Evolutionary conservation across 345 rosid genomes (phyloP).

Genomic region (Ceriops decandra): DNA sequence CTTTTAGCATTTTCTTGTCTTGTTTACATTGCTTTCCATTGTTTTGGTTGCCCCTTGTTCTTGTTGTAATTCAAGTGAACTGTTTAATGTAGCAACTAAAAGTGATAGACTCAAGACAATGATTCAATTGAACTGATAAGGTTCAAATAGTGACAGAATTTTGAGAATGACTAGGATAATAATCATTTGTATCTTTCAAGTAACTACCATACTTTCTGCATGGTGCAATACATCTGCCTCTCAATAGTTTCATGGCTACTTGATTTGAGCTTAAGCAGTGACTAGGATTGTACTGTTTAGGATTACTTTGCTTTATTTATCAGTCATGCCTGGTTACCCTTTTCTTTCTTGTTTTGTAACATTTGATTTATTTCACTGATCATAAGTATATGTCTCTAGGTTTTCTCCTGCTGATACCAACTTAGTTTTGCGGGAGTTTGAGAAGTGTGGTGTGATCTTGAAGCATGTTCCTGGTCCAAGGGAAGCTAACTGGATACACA

Average conservation of each 20-base stretch:
- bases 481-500: constrained; percentile 97
- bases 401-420: constrained; percentile 88
- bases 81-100: too few relatives aligned
- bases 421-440: constrained; percentile 85
- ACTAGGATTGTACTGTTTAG: background rate
- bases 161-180: too few relatives aligned
- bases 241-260: too few relatives aligned
- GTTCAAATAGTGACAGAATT: too few relatives aligned
- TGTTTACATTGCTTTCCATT: background rate
- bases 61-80: background rate
- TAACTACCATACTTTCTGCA: too few relatives aligned
- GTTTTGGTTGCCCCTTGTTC: background rate
- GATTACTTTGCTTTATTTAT: constrained; percentile 1
- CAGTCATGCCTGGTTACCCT: background rate
- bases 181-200: too few relatives aligned
- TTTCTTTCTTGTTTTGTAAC: background rate
- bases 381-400: constrained; percentile 38
- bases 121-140: too few relatives aligned
- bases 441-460: constrained; percentile 82
- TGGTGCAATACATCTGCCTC: too few relatives aligned
- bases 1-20: background rate
- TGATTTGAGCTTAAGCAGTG: background rate
- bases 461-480: constrained; percentile 95
- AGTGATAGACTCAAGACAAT: too few relatives aligned
- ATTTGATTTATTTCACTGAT: constrained; percentile 9